Evolutionary conservation across 306 rosid species (phyloP).

Genomic region (Cucumis melo): DNA sequence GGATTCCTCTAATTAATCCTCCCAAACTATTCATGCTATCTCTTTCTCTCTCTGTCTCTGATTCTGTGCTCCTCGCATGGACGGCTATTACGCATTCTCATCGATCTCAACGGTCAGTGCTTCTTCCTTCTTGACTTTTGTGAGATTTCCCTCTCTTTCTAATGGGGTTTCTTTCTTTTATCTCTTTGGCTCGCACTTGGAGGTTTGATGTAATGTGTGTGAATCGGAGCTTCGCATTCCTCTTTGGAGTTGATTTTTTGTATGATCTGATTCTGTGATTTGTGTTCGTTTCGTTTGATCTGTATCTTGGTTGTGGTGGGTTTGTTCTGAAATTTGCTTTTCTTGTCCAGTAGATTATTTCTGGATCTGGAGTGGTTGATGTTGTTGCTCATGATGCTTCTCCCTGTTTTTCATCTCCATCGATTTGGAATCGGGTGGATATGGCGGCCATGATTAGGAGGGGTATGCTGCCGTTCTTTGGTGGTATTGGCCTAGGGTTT

Average conservation of each 20-base stretch:
- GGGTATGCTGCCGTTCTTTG: neutral
- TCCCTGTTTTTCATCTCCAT: slow-evolving; percentile 12
- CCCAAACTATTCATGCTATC: neutral
- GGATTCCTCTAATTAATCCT: neutral
- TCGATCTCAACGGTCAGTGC: slow-evolving; percentile 44
- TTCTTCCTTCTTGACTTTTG: slow-evolving; percentile 11
- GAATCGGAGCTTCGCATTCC: neutral
- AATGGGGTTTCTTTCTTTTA: neutral
- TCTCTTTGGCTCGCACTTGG: neutral
- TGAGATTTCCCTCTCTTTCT: slow-evolving; percentile 10
- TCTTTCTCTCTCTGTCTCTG: slow-evolving; percentile 13
- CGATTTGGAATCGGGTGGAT: slow-evolving; percentile 21
- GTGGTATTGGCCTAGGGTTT: neutral
- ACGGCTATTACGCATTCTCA: slow-evolving; percentile 23
- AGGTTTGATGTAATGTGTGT: neutral
- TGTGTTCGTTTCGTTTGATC: slow-evolving; percentile 2
- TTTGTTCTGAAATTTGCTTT: neutral
- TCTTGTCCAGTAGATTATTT: slow-evolving; percentile 14
- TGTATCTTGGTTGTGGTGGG: neutral
- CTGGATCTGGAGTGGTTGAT: slow-evolving; percentile 13
- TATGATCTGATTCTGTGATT: neutral
- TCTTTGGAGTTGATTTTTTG: neutral
- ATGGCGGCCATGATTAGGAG: slow-evolving; percentile 19
- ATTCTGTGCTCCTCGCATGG: slow-evolving; percentile 28
- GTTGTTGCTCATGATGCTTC: slow-evolving; percentile 25